Conservation (phyloP, 2,329 filamentous ascomycete genomes). For the Tolypocladium ophioglossoides region DNA sequence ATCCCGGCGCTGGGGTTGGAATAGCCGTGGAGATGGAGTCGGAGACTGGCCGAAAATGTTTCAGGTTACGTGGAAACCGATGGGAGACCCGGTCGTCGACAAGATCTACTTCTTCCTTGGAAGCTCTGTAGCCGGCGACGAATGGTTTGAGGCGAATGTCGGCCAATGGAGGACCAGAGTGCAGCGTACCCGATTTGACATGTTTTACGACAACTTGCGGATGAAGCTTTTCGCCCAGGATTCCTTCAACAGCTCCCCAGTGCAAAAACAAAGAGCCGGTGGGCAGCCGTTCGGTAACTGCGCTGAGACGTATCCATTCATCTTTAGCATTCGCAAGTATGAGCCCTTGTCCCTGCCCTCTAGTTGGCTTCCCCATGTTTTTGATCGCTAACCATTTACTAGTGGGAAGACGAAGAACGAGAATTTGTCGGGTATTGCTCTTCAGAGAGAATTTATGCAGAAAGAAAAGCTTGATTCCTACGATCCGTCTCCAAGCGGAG, state of each 20-base stretch:
- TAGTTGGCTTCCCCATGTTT: no score
- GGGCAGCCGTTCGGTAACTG: background rate
- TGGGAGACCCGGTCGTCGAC: no score
- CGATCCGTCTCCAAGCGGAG: no score
- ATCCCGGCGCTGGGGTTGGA: background rate
- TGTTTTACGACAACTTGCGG: background rate
- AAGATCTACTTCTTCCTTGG: slow-evolving; percentile 2
- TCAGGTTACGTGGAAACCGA: background rate
- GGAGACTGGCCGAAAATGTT: slow-evolving; percentile 3
- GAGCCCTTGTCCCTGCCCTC: no score
- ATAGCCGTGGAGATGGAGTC: no score
- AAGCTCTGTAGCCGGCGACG: background rate
- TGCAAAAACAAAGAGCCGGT: no score
- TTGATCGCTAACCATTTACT: no score
- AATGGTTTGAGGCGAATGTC: background rate
- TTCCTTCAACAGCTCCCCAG: background rate
- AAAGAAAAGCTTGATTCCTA: no score
- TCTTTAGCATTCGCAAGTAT: no score
- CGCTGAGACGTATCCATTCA: slow-evolving; percentile 2
- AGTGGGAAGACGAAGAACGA: no score
- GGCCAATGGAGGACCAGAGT: background rate
- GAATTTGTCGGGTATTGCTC: no score
- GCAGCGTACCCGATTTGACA: background rate
- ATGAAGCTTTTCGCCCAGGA: background rate
- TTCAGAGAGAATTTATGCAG: no score